Base-by-base conservation (phyloP, 257 asterid genomes). In the Coffea eugenioides region DNA sequence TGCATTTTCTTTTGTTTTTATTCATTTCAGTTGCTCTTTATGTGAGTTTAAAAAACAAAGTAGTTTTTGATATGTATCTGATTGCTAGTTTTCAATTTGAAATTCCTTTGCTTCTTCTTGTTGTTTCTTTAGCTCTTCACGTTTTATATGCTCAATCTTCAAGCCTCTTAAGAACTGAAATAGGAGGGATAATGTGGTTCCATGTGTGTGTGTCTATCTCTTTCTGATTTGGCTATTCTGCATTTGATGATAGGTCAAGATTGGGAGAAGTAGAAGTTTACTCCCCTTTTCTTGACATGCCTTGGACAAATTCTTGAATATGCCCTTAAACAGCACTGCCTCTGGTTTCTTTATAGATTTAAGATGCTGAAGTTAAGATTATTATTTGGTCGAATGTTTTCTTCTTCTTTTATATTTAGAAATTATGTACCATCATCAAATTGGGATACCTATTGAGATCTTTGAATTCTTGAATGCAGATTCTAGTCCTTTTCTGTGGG, bases 401-500 rank as follows among this genome's bases (percentile, higher is more conserved):
- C 4, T 12, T 36, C 52, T 52, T 15, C 2, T 67, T 23, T 25
- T 36, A 1, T 15, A 15, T 6, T 43, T 8, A 31, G 3, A 20
- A 59, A 10, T 14, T 57, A 10, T 14, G 39, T 79, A 2, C 20
- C 13, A 54, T 23, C 43, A 74, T 45, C 69, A 14, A 36, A 18
- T 23, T 75, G 78, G 23, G 66, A 80, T 80, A 51, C 77, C 34
- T 64, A 43, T 45, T 84, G 62, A 78, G 64, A 36, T 84, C 75
- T 81, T 59, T 8, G 7, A 66, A 73, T 54, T 83, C 80, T 66
- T 67, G 41, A 74, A 69, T 78, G 83, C 95, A 94, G 97, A 86
- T 86, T 86, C 84, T 85, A 77, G 97, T 88, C 75, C 54, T 90
- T 73, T 94, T 88, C 85, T 91, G 90, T 69, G 88, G 87, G 75